Conservation (phyloP, 208 protist species). For the Trypanosoma conorhini region DNA sequence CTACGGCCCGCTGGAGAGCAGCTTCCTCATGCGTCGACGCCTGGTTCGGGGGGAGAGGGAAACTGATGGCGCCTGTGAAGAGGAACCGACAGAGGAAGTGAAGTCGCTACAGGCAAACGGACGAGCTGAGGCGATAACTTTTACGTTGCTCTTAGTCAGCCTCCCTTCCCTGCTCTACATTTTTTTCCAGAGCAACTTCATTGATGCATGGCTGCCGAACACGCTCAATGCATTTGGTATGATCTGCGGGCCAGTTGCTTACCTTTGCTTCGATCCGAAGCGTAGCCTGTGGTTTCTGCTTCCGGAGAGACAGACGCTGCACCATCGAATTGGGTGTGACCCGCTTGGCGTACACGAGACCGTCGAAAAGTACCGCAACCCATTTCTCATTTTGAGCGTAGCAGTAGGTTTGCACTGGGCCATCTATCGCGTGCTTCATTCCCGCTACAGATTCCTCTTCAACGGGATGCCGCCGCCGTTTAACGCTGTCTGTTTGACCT, state of each 20-base stretch:
- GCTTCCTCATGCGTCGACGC: constrained; percentile 51
- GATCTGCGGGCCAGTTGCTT: constrained; percentile 47
- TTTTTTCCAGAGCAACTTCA: constrained; percentile 69
- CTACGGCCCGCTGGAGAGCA: constrained; percentile 75
- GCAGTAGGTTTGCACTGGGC: constrained; percentile 50
- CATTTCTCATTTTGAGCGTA: constrained; percentile 38
- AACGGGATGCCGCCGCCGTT: constrained; percentile 62
- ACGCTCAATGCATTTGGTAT: constrained; percentile 68
- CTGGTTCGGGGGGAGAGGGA: neutral
- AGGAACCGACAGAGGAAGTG: constrained; percentile 19
- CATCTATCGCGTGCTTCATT: constrained; percentile 64
- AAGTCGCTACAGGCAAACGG: constrained; percentile 59
- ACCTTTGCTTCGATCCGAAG: constrained; percentile 58
- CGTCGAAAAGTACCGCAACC: constrained; percentile 33
- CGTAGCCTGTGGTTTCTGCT: constrained; percentile 79
- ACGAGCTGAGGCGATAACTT: constrained; percentile 58
- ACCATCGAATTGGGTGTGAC: constrained; percentile 61
- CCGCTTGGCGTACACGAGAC: constrained; percentile 61
- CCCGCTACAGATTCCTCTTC: constrained; percentile 83
- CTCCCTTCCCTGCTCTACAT: constrained; percentile 71
- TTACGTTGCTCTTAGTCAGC: constrained; percentile 62
- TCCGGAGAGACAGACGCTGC: constrained; percentile 21
- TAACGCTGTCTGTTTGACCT: constrained; percentile 59
- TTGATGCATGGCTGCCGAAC: constrained; percentile 50
- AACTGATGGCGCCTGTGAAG: constrained; percentile 1